Evolutionary conservation across 176 grass and related monocot species (phyloP), one percentile per base, ranked within the genome.

Genomic region (Carex myosuroides): DNA sequence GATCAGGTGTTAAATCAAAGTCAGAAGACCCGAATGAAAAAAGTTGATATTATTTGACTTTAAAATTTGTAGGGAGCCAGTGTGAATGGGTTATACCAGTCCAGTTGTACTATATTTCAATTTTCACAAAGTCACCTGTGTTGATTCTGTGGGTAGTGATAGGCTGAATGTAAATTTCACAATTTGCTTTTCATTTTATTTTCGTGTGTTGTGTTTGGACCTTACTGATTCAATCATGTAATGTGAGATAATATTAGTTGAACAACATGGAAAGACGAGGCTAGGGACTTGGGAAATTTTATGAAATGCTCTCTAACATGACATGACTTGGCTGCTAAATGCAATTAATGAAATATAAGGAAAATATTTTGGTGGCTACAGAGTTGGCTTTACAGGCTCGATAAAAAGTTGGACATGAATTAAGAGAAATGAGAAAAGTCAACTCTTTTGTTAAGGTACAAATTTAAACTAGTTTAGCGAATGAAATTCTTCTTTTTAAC

Each of bases 1-100:
- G 84, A 99, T 99, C 86, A 95, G 97, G 83, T 92, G 89, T 90
- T 99, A 64, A 65, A 83, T 44, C 60, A 9, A 66, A 53, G 29
- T 82, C 20, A 54, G n/a, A 64, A 42, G 33, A 37, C 26, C 52
- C 13, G 18, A 12, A 22, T 64, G 18, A 59, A 11, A 56, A 59
- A 21, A 30, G 13, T 61, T 81, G 8, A 16, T 32, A 77, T 22
- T 55, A 77, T 22, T 78, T 78, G 57, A 78, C 50, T 77, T 2
- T 13, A 24, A 71, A 78, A 3, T 78, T 78, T 29, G 44, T 78
- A 78, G 73, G 70, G 12, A 53, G 71, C 46, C 71, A 26, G 68
- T 29, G 71, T 30, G 71, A 30, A 75, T 68, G 14, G 17, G 73
- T 50, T 76, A 77, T 17, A 30, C 13, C 24, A 78, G 5, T 56